These are phyloP conservation scores for Pisolithus albus DNA, from an alignment of 768 basidiomycete species.

Conservation along the genomic window DNA sequence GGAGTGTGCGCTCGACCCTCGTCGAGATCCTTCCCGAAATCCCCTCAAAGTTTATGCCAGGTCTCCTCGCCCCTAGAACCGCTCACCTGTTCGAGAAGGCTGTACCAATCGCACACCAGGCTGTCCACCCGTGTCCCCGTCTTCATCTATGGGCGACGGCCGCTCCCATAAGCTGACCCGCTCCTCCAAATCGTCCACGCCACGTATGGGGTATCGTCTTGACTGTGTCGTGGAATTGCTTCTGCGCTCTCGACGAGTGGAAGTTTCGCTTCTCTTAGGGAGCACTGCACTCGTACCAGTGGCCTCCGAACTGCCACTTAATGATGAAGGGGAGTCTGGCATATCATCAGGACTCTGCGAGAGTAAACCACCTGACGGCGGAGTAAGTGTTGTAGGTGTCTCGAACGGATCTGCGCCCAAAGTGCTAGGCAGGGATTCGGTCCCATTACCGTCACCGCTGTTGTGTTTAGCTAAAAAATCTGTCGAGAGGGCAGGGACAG, in stretches of 20 bases:
- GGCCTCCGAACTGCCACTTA: neutral
- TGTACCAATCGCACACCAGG: constrained; percentile 37
- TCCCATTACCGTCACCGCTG: neutral
- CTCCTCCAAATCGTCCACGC: constrained; percentile 55
- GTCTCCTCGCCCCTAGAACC: constrained; percentile 11
- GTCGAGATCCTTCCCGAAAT: too few species aligned
- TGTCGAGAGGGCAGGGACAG: constrained; percentile 2
- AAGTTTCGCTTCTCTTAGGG: constrained; percentile 10
- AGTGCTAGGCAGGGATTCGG: neutral
- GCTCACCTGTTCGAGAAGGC: constrained; percentile 12
- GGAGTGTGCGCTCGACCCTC: too few species aligned
- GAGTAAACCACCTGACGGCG: constrained; percentile 15
- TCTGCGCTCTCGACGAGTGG: constrained; percentile 24
- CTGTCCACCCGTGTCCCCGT: constrained; percentile 1
- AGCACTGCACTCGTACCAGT: neutral
- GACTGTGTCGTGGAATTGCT: constrained; percentile 42
- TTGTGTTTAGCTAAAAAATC: constrained; percentile 1
- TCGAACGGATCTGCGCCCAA: constrained; percentile 21
- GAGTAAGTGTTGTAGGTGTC: constrained; percentile 23
- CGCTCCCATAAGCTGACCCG: constrained; percentile 47
- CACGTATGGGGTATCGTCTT: constrained; percentile 35
- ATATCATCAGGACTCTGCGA: neutral
- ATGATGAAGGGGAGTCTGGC: neutral
- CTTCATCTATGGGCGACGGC: constrained; percentile 18
- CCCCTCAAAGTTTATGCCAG: neutral